phyloP scores from a whole-genome alignment of 345 rosid species.

The Stellera chamaejasme region DNA sequence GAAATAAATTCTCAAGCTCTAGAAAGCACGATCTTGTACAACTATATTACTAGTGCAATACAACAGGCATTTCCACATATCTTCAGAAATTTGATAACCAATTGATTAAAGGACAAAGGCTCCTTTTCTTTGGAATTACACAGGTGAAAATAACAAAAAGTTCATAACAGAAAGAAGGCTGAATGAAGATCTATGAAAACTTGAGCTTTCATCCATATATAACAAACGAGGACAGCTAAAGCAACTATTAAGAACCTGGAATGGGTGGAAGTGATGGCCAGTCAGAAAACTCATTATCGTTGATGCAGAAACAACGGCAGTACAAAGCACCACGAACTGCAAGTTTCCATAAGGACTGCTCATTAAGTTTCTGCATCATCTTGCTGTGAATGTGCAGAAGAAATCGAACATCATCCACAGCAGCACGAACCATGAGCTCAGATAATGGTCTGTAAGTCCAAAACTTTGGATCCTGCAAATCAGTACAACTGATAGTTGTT shows the following conservation, averaged over 20 bases:
- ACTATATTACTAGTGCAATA: conserved; percentile 1
- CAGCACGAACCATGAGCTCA: conserved; percentile 87
- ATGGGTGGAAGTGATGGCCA: conserved; percentile 67
- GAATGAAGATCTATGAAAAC: neutral
- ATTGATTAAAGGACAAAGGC: neutral
- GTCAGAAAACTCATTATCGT: conserved; percentile 54
- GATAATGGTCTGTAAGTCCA: conserved; percentile 83
- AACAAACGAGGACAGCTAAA: neutral
- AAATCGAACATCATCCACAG: conserved; percentile 95
- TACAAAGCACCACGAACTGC: conserved; percentile 73
- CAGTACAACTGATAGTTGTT: neutral
- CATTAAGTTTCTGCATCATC: conserved; percentile 73
- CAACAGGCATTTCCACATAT: neutral
- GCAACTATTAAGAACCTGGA: conserved; percentile 47
- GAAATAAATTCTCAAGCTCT: neutral
- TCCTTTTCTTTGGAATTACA: too few relatives aligned
- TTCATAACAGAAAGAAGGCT: too few relatives aligned
- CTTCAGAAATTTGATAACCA: neutral
- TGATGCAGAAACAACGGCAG: conserved; percentile 84
- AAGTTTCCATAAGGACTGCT: conserved; percentile 70
- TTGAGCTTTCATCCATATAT: neutral
- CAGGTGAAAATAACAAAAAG: too few relatives aligned
- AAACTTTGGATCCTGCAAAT: conserved; percentile 70
- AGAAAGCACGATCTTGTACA: neutral
- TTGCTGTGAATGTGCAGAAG: conserved; percentile 64